These are phyloP conservation scores for Luffa acutangula DNA, from an alignment of 306 rosid species.

Conservation along the genomic window DNA sequence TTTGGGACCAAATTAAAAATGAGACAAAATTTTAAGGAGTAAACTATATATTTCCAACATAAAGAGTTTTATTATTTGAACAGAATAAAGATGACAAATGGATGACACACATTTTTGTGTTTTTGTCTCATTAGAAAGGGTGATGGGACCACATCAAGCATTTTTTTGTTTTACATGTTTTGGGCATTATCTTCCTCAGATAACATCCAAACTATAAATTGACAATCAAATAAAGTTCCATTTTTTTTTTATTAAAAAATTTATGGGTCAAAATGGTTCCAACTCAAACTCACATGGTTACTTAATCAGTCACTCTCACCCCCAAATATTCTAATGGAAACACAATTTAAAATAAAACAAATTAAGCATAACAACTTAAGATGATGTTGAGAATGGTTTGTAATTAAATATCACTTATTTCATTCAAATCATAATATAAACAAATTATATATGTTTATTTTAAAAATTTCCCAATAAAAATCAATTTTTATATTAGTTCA, in stretches of 20 bases:
- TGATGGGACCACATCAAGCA: not conserved
- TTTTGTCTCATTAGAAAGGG: not conserved
- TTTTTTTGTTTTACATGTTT: not conserved
- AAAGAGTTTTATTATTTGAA: not conserved
- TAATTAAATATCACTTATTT: not conserved
- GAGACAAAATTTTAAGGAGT: not conserved
- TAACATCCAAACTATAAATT: conserved; percentile 1
- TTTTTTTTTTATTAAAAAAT: not conserved
- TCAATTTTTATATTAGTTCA: not conserved
- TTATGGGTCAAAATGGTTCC: not conserved
- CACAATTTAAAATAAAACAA: not conserved
- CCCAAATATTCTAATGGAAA: not conserved
- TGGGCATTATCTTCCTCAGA: not conserved
- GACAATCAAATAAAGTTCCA: not conserved
- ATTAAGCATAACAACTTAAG: not conserved
- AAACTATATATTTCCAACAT: not conserved
- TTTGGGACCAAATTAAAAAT: not conserved
- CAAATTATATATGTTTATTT: not conserved
- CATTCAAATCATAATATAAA: not conserved
- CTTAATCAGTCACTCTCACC: not conserved
- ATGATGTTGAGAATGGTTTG: not conserved
- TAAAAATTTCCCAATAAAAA: not conserved
- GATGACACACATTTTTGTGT: not conserved
- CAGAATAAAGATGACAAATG: not conserved
- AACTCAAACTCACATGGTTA: conserved; percentile 1